phyloP scores from a whole-genome alignment of 1,139 yeast genomes.

The Diutina sp. region DNA sequence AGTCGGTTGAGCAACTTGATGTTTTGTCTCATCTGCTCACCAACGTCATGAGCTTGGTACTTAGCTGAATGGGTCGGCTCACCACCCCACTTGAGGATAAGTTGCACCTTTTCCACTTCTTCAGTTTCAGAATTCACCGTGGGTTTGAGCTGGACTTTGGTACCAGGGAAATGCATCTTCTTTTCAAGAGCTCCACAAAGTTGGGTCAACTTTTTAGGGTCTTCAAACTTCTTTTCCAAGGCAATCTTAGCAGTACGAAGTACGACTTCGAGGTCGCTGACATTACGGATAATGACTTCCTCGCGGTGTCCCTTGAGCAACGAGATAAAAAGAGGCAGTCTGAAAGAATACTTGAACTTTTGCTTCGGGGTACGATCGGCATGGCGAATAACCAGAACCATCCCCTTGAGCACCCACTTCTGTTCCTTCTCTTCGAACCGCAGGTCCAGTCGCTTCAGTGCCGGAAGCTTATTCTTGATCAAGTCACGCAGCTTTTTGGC shows the following conservation, averaged over 20 bases:
- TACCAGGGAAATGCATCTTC: constrained; percentile 86
- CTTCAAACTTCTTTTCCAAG: constrained; percentile 67
- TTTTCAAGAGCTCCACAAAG: constrained; percentile 76
- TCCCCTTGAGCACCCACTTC: constrained; percentile 94
- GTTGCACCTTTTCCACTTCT: constrained; percentile 89
- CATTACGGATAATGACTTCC: constrained; percentile 89
- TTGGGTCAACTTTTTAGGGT: constrained; percentile 59
- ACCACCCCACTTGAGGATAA: constrained; percentile 97
- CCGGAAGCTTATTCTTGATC: constrained; percentile 26
- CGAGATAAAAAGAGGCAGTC: constrained; percentile 75
- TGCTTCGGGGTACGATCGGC: constrained; percentile 99
- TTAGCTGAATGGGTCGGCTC: constrained; percentile 98
- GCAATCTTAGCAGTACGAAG: constrained; percentile 78
- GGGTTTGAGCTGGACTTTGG: constrained; percentile 93
- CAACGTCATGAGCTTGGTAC: constrained; percentile 88
- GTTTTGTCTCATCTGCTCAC: constrained; percentile 92
- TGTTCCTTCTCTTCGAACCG: constrained; percentile 72
- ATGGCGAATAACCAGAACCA: constrained; percentile 86
- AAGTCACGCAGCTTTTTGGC: constrained; percentile 36
- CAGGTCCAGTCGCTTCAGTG: constrained; percentile 23
- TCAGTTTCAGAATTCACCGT: constrained; percentile 49
- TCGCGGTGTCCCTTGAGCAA: constrained; percentile 88
- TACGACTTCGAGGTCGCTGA: constrained; percentile 74
- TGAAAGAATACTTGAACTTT: constrained; percentile 90
- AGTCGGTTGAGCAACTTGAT: constrained; percentile 74